phyloP scores from a whole-genome alignment of 2,329 filamentous ascomycete species.

The Neofusicoccum ribis region DNA sequence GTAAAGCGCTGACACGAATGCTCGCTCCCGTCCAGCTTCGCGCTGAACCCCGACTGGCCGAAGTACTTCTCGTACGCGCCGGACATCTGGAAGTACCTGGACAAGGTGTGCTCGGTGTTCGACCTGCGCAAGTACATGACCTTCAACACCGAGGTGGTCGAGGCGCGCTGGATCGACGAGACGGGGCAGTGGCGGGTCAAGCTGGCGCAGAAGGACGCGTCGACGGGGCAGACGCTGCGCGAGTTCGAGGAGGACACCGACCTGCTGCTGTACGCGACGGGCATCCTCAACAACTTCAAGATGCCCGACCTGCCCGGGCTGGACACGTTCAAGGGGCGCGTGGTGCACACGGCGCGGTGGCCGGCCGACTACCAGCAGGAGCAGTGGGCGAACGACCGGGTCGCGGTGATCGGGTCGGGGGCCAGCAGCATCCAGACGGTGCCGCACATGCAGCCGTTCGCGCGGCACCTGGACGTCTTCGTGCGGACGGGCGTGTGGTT shows the following conservation, averaged over 20 bases:
- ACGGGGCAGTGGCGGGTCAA: constrained; percentile 53
- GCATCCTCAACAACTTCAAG: constrained; percentile 44
- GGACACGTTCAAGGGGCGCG: constrained; percentile 47
- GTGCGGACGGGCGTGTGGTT: constrained; percentile 50
- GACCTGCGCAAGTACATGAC: constrained; percentile 55
- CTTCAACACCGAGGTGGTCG: constrained; percentile 51
- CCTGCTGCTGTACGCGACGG: constrained; percentile 46
- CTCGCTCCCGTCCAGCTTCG: constrained; percentile 32
- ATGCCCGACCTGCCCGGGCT: constrained; percentile 43
- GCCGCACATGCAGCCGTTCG: constrained; percentile 48
- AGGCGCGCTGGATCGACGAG: constrained; percentile 52
- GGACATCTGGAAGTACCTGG: constrained; percentile 52
- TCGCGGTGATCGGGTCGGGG: constrained; percentile 49
- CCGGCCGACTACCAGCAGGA: constrained; percentile 47
- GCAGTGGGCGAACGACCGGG: constrained; percentile 43
- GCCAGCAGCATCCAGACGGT: constrained; percentile 49
- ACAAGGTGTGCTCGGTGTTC: constrained; percentile 51
- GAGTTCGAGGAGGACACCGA: constrained; percentile 48
- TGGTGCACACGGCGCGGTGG: constrained; percentile 49
- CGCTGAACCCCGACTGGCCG: constrained; percentile 50
- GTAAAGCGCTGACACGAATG: not conserved
- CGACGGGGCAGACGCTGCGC: constrained; percentile 30
- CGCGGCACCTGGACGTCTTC: constrained; percentile 49
- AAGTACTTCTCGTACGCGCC: constrained; percentile 48
- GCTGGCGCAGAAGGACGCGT: constrained; percentile 41